phyloP scores from a whole-genome alignment of 345 rosid genomes.

The Gossypium arboreum region DNA sequence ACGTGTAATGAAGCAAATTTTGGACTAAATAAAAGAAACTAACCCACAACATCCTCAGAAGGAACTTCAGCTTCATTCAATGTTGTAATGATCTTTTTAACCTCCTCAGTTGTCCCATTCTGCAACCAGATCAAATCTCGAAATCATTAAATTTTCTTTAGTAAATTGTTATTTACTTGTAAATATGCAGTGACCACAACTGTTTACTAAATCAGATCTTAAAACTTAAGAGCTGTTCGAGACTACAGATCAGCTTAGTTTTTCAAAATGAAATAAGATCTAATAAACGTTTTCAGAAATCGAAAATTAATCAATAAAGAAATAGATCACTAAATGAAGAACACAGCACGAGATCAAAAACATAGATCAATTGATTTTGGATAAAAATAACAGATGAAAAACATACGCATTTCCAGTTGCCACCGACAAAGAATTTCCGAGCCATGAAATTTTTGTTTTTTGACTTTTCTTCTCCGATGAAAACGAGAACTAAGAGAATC shows the following conservation, averaged over 20 bases:
- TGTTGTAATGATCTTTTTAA: conserved; percentile 54
- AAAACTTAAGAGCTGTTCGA: neutral
- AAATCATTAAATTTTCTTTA: neutral
- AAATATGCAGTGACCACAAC: neutral
- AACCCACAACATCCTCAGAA: conserved; percentile 58
- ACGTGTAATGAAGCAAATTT: neutral
- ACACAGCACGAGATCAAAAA: neutral
- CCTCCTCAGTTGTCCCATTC: conserved; percentile 73
- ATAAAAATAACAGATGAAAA: neutral
- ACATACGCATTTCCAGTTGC: conserved; percentile 87
- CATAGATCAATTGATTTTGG: neutral
- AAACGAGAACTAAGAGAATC: conserved; percentile 9
- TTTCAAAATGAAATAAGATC: conserved; percentile 9
- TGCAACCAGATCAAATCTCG: conserved; percentile 20
- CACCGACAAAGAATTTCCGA: conserved; percentile 71
- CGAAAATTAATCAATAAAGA: neutral
- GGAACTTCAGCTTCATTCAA: conserved; percentile 71
- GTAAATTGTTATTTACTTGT: neutral
- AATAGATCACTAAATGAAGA: neutral
- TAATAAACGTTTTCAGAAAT: neutral
- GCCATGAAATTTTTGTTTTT: conserved; percentile 30
- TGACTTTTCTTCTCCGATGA: conserved; percentile 10
- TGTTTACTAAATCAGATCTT: conserved; percentile 9
- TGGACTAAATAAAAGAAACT: conserved; percentile 2
- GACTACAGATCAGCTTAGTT: neutral